Evolutionary conservation across 1,139 yeast species (phyloP).

Genomic region (Candida pseudoviswanathii): DNA sequence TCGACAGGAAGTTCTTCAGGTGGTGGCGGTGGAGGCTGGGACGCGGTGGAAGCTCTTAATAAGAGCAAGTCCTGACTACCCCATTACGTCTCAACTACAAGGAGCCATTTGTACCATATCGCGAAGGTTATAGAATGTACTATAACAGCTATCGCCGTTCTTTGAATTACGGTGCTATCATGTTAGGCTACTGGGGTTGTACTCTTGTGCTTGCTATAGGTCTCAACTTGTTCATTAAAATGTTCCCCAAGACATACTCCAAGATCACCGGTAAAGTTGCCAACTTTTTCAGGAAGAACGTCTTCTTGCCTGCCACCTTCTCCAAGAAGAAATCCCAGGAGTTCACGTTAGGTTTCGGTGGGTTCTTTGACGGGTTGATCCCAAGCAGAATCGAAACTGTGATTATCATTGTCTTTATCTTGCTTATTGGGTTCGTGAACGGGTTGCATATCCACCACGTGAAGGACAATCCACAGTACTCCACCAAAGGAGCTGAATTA

Average conservation of each 20-base stretch:
- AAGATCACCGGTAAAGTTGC: conserved; percentile 7
- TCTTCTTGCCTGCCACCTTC: conserved; percentile 33
- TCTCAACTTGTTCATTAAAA: conserved; percentile 37
- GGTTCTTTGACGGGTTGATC: conserved; percentile 21
- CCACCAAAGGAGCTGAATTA: no score
- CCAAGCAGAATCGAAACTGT: conserved; percentile 33
- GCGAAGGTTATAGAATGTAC: conserved; percentile 11
- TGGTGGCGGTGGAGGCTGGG: neutral
- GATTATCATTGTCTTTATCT: conserved; percentile 39
- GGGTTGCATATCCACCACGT: conserved; percentile 24
- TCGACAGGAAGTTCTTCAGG: neutral
- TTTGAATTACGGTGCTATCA: conserved; percentile 49
- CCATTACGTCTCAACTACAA: conserved; percentile 12
- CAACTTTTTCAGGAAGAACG: conserved; percentile 26
- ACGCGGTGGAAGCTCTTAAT: no score
- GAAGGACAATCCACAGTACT: conserved; percentile 27
- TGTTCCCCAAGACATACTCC: conserved; percentile 20
- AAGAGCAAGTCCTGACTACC: conserved; percentile 1
- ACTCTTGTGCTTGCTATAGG: conserved; percentile 43
- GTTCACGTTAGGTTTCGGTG: conserved; percentile 19
- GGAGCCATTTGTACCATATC: conserved; percentile 9
- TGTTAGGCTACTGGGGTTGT: conserved; percentile 52
- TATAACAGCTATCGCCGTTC: conserved; percentile 27
- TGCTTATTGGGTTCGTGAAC: conserved; percentile 44
- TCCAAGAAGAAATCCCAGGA: conserved; percentile 24